phyloP scores from a whole-genome alignment of 352 stramenopile genomes.

The Albugo laibachii region DNA sequence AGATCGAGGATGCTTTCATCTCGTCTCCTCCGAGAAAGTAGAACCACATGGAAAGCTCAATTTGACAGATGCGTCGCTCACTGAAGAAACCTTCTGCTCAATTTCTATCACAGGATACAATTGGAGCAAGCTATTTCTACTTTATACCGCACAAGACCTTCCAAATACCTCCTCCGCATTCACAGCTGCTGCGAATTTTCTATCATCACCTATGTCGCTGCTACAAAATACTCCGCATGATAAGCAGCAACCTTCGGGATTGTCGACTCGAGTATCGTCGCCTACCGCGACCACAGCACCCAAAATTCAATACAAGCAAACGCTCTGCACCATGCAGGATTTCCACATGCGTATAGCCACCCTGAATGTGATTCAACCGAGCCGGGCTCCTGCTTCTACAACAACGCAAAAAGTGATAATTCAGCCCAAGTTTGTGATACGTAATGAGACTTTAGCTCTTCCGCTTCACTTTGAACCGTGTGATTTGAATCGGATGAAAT shows the following conservation, averaged over 20 bases:
- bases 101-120: conserved; percentile 58
- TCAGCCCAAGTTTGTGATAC: conserved; percentile 37
- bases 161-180: background rate
- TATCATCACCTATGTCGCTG: too few species aligned
- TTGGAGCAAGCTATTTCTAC: conserved; percentile 55
- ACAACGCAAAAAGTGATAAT: conserved; percentile 35
- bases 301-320: conserved; percentile 6
- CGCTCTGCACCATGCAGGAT: conserved; percentile 31
- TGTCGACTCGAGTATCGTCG: too few species aligned
- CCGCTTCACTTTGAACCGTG: conserved; percentile 30
- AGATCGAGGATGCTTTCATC: conserved; percentile 51
- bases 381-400: conserved; percentile 19
- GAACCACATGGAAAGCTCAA: conserved; percentile 21
- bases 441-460: conserved; percentile 28
- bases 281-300: background rate
- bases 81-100: conserved; percentile 54
- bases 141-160: conserved; percentile 17
- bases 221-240: too few species aligned
- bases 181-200: too few species aligned
- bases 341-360: conserved; percentile 35
- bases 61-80: conserved; percentile 42
- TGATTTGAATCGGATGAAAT: background rate
- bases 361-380: conserved; percentile 39
- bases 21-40: conserved; percentile 48
- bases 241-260: too few species aligned